Evolutionary conservation across 2,329 filamentous ascomycete genomes (phyloP), one percentile per base, ranked within the genome.

Genomic region (Passalora sequoiae): DNA sequence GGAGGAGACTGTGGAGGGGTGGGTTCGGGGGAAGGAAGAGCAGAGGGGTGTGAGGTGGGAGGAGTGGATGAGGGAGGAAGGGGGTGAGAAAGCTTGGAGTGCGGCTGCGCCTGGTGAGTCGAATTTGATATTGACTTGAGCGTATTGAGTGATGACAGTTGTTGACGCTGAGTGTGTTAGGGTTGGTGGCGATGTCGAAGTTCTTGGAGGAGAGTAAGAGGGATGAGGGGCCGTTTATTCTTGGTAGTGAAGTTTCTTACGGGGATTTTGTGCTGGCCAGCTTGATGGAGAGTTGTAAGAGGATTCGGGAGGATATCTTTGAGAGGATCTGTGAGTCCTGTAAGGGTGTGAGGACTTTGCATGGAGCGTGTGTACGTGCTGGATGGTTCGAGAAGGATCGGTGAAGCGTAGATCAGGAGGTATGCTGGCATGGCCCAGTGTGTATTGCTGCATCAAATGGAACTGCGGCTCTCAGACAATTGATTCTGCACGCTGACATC

Each of bases 21-120:
- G 56, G 44, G 38, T 38, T 12, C 41, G 21, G 29, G 42, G 40
- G 9, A 40, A 47, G 10, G 47, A 50, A 25, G 44, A 43, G 9
- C 12, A 7, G 9, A 50, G 56, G 13, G 57, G 57, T 5, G 46
- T 50, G 48, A 43, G 39, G 5, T 40, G 55, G 5, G 50, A 57
- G 28, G 50, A 55, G 20, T 43, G 54, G 6, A 51, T 53, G 1
- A 68, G 66, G 44, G 59, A 32, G 6, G 53, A 45, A 10, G 48
- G 50, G 4, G 55, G 56, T 4, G 51, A 57, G 38, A 29, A 43
- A 17, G 56, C 53, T 6, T 60, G 56, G 55, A 29, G 50, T n/a
- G n/a, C n/a, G n/a, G n/a, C n/a, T n/a, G n/a, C n/a, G n/a, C n/a
- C n/a, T n/a, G n/a, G n/a, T n/a, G n/a, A n/a, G n/a, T n/a, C n/a